Evolutionary conservation across 768 basidiomycete species (phyloP).

Genomic region (Galerina marginata): DNA sequence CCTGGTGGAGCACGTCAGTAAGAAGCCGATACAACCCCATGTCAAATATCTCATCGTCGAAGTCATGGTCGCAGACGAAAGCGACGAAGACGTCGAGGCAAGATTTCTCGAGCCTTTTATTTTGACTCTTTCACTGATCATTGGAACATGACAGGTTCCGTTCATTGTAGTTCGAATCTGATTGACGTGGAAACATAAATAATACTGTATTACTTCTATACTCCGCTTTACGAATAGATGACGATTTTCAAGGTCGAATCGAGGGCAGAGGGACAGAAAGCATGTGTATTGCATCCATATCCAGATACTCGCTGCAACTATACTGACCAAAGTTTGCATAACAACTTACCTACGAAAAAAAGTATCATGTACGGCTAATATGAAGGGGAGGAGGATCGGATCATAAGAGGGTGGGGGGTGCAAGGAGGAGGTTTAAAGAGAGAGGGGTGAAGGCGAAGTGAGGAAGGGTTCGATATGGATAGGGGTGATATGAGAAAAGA

Average conservation of each 20-base stretch:
- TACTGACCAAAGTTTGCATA: slow-evolving; percentile 35
- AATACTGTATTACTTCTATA: slow-evolving; percentile 16
- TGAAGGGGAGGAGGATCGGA: slow-evolving; percentile 27
- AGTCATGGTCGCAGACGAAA: slow-evolving; percentile 92
- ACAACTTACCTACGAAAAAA: slow-evolving; percentile 51
- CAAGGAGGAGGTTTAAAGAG: slow-evolving; percentile 17
- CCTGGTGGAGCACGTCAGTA: slow-evolving; percentile 92
- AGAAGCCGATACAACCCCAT: slow-evolving; percentile 88
- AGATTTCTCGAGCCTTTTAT: slow-evolving; percentile 16
- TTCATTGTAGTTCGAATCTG: slow-evolving; percentile 80
- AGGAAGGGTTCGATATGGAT: slow-evolving; percentile 22
- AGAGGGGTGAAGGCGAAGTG: slow-evolving; percentile 31
- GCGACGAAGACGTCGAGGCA: slow-evolving; percentile 95
- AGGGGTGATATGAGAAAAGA: slow-evolving; percentile 34
- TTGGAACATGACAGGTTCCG: slow-evolving; percentile 60
- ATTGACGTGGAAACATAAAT: slow-evolving; percentile 16
- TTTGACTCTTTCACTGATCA: neutral
- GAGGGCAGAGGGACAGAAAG: slow-evolving; percentile 27
- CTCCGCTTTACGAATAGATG: neutral
- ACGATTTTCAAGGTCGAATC: neutral
- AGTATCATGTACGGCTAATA: slow-evolving; percentile 25
- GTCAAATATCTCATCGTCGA: slow-evolving; percentile 88
- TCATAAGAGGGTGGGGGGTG: slow-evolving; percentile 14
- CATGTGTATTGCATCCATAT: slow-evolving; percentile 40
- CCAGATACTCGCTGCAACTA: slow-evolving; percentile 30